Base-by-base conservation (phyloP, 148 eudicot genomes). In the Heliamphora exappendiculata region DNA sequence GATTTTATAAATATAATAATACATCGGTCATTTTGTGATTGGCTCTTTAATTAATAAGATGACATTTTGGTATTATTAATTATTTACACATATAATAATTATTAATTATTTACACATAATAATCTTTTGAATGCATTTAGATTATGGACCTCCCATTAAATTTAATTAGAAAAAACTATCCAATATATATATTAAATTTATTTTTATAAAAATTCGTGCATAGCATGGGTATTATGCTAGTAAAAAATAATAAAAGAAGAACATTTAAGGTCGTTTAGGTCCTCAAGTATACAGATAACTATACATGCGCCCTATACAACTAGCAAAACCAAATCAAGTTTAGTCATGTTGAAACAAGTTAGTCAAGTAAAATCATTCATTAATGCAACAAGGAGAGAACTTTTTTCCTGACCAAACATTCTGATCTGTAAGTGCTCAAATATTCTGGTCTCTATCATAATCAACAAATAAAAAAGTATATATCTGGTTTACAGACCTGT, bases 401-500 rank as follows among this genome's bases (percentile, higher is more conserved):
- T 37, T 20, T 47, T 73, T 70, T 47, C 57, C 22, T 65, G 33
- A 54, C 28, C 41, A 39, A 65, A 45, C 37, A 65, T 63, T 22
- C 22, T 70, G 24, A 36, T 69, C 59, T 36, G 57, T 57, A 14
- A 58, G 22, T n/a, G 28, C 34, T 39, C 51, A 67, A 55, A 69
- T 70, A 19, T 77, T 77, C 64, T 58, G 20, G 47, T 4, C 28
- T 17, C 60, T 20, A 20, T 29, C 60, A 34, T 31, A 71, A 42
- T 14, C 10, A 42, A 59, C 7, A 74, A 73, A 55, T 65, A 34
- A 34, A 5, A 47, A 33, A 7, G 14, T 66, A 72, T 39, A 42
- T 50, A 74, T 77, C 47, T 8, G 12, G n/a, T 60, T 69, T 39
- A 81, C 89, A 58, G 37, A 95, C 99, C 99, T 91, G 97, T 83